phyloP scores from a whole-genome alignment of 805 yeast genomes.

The Cyberlindnera japonica region DNA sequence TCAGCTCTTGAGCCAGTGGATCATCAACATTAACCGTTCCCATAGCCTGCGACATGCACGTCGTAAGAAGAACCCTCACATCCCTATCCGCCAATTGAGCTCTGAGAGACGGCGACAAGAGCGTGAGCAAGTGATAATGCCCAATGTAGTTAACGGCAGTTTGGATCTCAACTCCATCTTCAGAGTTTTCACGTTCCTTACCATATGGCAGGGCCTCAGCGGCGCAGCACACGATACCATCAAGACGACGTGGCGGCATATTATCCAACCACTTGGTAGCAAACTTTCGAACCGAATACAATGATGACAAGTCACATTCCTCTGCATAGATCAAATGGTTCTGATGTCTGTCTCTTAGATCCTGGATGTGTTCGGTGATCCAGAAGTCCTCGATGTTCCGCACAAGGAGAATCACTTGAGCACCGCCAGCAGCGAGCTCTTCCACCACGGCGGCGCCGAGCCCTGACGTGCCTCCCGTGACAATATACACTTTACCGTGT shows the following conservation, averaged over 20 bases:
- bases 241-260: slow-evolving; percentile 84
- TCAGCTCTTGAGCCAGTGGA: slow-evolving; percentile 55
- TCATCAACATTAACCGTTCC: slow-evolving; percentile 63
- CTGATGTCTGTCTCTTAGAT: slow-evolving; percentile 62
- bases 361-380: slow-evolving; percentile 76
- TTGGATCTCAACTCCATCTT: slow-evolving; percentile 85
- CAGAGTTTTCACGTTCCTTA: slow-evolving; percentile 56
- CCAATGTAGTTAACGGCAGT: slow-evolving; percentile 78
- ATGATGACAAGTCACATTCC: slow-evolving; percentile 71
- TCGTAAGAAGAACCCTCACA: slow-evolving; percentile 73
- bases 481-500: slow-evolving; percentile 81
- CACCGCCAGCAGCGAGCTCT: slow-evolving; percentile 78
- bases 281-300: slow-evolving; percentile 77
- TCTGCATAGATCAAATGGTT: slow-evolving; percentile 88
- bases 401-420: slow-evolving; percentile 75
- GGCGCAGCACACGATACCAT: slow-evolving; percentile 86
- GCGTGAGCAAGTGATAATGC: slow-evolving; percentile 74
- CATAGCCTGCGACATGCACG: slow-evolving; percentile 74
- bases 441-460: slow-evolving; percentile 73
- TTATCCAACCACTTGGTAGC: slow-evolving; percentile 95
- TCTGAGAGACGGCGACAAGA: slow-evolving; percentile 78
- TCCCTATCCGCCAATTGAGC: slow-evolving; percentile 95
- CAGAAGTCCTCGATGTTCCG: slow-evolving; percentile 64
- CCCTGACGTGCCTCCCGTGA: slow-evolving; percentile 95
- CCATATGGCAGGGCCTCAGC: slow-evolving; percentile 76